phyloP scores from a whole-genome alignment of 2,329 filamentous ascomycete species.

The Helicocarpus griseus region DNA sequence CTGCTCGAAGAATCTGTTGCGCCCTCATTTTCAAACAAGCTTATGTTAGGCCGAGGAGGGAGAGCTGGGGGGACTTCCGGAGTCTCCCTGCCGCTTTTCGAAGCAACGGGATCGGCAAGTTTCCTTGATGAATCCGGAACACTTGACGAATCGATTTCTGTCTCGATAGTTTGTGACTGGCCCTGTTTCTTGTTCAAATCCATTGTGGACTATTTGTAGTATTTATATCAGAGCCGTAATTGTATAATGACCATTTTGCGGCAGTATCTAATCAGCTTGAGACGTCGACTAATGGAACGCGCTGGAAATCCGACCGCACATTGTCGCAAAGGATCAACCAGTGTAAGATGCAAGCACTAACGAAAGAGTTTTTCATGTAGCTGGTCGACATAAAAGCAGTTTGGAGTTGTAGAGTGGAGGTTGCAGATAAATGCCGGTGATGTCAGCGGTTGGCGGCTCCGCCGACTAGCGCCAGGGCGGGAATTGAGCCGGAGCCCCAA shows the following conservation, averaged over 20 bases:
- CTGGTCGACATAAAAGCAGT: not conserved
- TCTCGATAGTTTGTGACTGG: not conserved
- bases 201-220: conserved; percentile 1
- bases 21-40: conserved; percentile 25
- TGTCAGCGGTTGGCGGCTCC: not conserved
- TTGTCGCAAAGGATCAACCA: not conserved
- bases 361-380: not conserved
- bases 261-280: not conserved
- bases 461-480: not conserved
- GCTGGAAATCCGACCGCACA: no score
- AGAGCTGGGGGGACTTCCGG: conserved; percentile 33
- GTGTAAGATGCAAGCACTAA: not conserved
- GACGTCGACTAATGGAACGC: no score
- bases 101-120: not conserved
- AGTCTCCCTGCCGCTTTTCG: conserved; percentile 16
- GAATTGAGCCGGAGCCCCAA: not conserved
- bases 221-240: no score
- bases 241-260: not conserved
- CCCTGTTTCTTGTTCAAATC: conserved; percentile 1
- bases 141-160: not conserved
- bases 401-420: not conserved
- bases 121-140: not conserved
- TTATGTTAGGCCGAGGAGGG: conserved; percentile 36
- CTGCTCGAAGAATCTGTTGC: conserved; percentile 21
- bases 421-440: not conserved